phyloP scores from a whole-genome alignment of 2,329 filamentous ascomycete species.

The Claviceps pazoutovae region DNA sequence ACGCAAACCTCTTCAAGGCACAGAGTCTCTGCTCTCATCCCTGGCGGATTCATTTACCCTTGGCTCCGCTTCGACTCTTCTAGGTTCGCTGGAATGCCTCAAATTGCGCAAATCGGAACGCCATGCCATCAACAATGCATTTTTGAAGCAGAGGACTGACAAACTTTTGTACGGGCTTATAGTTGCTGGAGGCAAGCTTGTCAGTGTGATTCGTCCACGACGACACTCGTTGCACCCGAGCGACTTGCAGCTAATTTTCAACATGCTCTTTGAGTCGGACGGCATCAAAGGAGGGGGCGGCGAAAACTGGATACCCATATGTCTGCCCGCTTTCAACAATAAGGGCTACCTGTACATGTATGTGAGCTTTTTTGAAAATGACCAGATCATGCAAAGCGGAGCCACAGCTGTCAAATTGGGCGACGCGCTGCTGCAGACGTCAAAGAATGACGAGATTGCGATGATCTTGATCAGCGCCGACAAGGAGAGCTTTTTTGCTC shows the following conservation, averaged over 20 bases:
- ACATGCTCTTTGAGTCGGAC: slow-evolving; percentile 95
- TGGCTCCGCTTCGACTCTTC: slow-evolving; percentile 75
- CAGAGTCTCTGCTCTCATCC: slow-evolving; percentile 79
- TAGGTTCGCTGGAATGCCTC: slow-evolving; percentile 88
- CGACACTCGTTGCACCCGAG: slow-evolving; percentile 92
- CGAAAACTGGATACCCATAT: slow-evolving; percentile 95
- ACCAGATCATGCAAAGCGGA: slow-evolving; percentile 16
- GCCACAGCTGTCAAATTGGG: slow-evolving; percentile 31
- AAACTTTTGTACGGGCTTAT: slow-evolving; percentile 85
- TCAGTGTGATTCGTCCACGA: slow-evolving; percentile 87
- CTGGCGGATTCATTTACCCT: slow-evolving; percentile 88
- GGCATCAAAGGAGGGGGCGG: slow-evolving; percentile 80
- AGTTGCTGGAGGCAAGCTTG: slow-evolving; percentile 80
- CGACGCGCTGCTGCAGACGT: slow-evolving; percentile 39
- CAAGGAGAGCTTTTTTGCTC: slow-evolving; percentile 83
- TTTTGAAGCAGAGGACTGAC: slow-evolving; percentile 64
- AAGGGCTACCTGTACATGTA: slow-evolving; percentile 98
- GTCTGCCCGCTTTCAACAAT: slow-evolving; percentile 93
- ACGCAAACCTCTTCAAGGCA: slow-evolving; percentile 77
- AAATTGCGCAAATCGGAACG: slow-evolving; percentile 80
- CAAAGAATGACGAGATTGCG: slow-evolving; percentile 62
- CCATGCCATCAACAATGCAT: slow-evolving; percentile 69
- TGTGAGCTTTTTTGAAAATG: slow-evolving; percentile 74
- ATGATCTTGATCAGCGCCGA: slow-evolving; percentile 85
- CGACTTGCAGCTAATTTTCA: slow-evolving; percentile 92